Conservation (phyloP, 441 rosid species). For the Gossypium davidsonii region DNA sequence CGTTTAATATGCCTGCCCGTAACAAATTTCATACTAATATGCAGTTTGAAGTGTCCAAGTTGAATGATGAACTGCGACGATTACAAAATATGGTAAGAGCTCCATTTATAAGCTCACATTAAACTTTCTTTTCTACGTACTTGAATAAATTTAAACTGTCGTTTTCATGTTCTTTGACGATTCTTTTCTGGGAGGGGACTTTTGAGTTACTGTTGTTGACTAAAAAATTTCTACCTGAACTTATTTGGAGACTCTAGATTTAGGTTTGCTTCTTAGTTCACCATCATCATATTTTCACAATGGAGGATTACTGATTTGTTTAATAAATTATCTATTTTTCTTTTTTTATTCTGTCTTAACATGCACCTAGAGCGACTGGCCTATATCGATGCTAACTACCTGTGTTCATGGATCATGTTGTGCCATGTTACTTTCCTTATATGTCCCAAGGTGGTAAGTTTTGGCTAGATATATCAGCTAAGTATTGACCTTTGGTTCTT, state of each 20-base stretch:
- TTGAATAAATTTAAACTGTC: neutral
- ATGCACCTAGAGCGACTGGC: neutral
- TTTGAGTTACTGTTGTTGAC: neutral
- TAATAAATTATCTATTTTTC: neutral
- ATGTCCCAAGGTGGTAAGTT: neutral
- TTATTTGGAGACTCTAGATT: slow-evolving; percentile 2
- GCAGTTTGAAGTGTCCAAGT: slow-evolving; percentile 70
- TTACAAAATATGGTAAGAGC: slow-evolving; percentile 51
- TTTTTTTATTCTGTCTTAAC: neutral
- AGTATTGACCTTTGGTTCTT: slow-evolving; percentile 13
- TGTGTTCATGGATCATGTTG: neutral
- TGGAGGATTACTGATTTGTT: neutral
- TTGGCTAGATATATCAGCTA: neutral
- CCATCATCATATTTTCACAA: neutral
- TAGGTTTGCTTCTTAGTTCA: neutral
- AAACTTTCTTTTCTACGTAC: neutral
- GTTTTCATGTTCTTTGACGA: neutral
- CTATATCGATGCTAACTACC: neutral
- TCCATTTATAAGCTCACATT: neutral
- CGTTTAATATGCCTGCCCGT: slow-evolving; percentile 3
- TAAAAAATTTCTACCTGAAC: neutral
- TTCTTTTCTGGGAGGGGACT: neutral
- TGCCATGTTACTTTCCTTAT: neutral
- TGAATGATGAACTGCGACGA: slow-evolving; percentile 46
- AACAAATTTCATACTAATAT: slow-evolving; percentile 13